Conservation (phyloP, 345 rosid species). For the Citrus australasica region DNA sequence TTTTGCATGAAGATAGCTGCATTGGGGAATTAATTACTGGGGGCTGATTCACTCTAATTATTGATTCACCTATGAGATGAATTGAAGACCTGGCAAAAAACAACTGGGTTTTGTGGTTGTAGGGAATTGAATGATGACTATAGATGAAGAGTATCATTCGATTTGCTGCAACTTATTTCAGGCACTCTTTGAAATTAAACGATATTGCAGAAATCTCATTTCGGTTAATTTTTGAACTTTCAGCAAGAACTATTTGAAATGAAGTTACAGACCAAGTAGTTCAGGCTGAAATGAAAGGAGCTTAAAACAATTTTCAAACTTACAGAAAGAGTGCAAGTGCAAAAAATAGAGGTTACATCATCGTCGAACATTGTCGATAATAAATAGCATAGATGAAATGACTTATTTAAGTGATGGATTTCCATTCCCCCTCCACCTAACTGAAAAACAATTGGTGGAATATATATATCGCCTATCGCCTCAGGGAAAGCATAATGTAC, state of each 20-base stretch:
- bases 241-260: not conserved
- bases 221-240: too few species aligned
- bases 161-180: not conserved
- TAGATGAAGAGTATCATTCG: too few species aligned
- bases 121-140: too few species aligned
- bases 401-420: slow-evolving; percentile 11
- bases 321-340: not conserved
- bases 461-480: slow-evolving; percentile 38
- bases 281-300: too few species aligned
- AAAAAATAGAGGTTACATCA: not conserved
- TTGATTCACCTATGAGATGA: too few species aligned
- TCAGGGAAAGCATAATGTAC: slow-evolving; percentile 66
- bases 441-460: not conserved
- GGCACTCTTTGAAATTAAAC: not conserved
- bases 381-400: not conserved
- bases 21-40: too few species aligned
- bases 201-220: not conserved
- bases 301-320: not conserved
- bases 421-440: not conserved
- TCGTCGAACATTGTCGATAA: slow-evolving; percentile 2
- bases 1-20: too few species aligned
- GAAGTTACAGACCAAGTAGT: not conserved
- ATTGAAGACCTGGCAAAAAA: too few species aligned
- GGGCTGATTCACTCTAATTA: too few species aligned
- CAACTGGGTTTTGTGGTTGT: too few species aligned